Percentiles rank a stretch among this genome's conserved stretches.
Evolutionary conservation across 306 rosid genomes (phyloP).

Genomic region (Purshia tridentata): DNA sequence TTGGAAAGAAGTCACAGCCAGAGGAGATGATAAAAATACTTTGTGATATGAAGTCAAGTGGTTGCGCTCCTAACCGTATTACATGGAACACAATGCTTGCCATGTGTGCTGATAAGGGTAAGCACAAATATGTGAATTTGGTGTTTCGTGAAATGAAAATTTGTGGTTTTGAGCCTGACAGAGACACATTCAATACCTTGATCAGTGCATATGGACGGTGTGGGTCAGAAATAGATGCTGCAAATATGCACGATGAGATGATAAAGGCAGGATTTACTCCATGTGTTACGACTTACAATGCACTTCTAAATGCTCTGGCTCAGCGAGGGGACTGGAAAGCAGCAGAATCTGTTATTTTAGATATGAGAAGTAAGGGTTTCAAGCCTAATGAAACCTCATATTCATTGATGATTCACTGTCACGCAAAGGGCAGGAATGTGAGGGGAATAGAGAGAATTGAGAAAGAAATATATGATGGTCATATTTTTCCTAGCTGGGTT

Average conservation of each 20-base stretch:
- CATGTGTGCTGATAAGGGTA: constrained; percentile 80
- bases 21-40: constrained; percentile 74
- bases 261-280: constrained; percentile 75
- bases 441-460: constrained; percentile 70
- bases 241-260: constrained; percentile 81
- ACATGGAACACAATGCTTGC: constrained; percentile 98
- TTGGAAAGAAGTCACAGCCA: constrained; percentile 69
- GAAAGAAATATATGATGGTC: constrained; percentile 67
- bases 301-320: constrained; percentile 88
- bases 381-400: constrained; percentile 81
- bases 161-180: constrained; percentile 92
- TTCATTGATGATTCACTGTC: constrained; percentile 80
- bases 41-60: constrained; percentile 73
- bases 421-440: constrained; percentile 73
- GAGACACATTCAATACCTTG: constrained; percentile 91
- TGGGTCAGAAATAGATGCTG: constrained; percentile 76
- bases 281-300: constrained; percentile 76
- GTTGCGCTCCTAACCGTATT: constrained; percentile 76
- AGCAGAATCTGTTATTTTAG: constrained; percentile 69
- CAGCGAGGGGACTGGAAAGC: constrained; percentile 80
- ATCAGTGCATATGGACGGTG: constrained; percentile 91
- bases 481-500: constrained; percentile 78
- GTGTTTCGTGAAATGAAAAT: constrained; percentile 84
- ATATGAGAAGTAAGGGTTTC: constrained; percentile 80
- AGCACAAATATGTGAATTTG: constrained; percentile 58